Percentiles rank a stretch among this genome's conserved stretches.
phyloP scores from a whole-genome alignment of 2,329 filamentous ascomycete genomes.

The Trichoderma brevicompactum region DNA sequence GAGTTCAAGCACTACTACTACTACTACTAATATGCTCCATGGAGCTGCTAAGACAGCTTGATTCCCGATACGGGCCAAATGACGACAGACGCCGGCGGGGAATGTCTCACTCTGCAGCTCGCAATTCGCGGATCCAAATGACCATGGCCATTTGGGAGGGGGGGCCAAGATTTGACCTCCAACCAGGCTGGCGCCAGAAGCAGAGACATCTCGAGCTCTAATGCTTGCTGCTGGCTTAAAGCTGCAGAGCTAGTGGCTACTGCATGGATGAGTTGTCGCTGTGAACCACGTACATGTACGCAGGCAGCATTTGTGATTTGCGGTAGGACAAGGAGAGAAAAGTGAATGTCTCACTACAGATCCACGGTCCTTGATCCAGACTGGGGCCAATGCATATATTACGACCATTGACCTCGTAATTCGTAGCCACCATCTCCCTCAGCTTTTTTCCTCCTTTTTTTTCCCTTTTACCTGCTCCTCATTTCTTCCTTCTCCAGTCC shows the following conservation, averaged over 20 bases:
- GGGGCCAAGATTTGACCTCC: background rate
- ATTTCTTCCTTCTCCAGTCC: background rate
- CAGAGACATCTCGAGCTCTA: slow-evolving; percentile 7
- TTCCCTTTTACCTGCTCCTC: background rate
- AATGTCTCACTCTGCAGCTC: slow-evolving; percentile 21
- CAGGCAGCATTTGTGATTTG: background rate
- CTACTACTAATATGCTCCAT: background rate
- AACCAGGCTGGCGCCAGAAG: background rate
- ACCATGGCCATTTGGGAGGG: background rate
- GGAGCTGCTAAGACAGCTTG: slow-evolving; percentile 24
- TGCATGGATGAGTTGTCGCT: slow-evolving; percentile 30
- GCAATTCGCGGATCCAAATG: slow-evolving; percentile 20
- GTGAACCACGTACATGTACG: slow-evolving; percentile 6
- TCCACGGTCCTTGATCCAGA: slow-evolving; percentile 8
- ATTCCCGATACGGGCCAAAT: slow-evolving; percentile 21
- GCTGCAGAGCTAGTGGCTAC: slow-evolving; percentile 28
- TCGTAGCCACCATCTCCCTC: background rate
- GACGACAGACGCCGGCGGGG: slow-evolving; percentile 21
- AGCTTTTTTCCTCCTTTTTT: background rate
- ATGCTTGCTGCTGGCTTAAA: slow-evolving; percentile 7
- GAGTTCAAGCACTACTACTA: background rate
- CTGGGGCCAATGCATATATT: slow-evolving; percentile 6
- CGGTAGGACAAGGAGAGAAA: background rate
- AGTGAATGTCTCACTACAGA: slow-evolving; percentile 27
- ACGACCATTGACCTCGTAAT: background rate